Evolutionary conservation across 176 grass and related monocot genomes (phyloP).

Genomic region (Oryza punctata): DNA sequence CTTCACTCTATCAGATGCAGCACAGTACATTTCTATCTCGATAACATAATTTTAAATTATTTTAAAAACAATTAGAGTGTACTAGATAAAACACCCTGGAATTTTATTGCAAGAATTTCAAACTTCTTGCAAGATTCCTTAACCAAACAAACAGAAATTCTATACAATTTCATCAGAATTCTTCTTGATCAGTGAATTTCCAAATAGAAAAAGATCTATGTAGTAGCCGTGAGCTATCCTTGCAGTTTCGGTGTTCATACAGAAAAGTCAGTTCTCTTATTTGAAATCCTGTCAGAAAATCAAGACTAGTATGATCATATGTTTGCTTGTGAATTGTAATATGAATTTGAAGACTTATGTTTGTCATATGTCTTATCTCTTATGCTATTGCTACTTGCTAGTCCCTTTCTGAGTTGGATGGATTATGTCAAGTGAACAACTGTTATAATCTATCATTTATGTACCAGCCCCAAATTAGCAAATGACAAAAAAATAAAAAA

Average conservation of each 20-base stretch:
- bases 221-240: neutral
- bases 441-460: neutral
- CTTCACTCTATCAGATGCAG: too few species aligned
- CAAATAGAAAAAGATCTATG: neutral
- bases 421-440: conserved; percentile 24
- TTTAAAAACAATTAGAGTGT: neutral
- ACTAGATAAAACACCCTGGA: neutral
- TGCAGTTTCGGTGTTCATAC: neutral
- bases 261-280: neutral
- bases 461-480: neutral
- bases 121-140: neutral
- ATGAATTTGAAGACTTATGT: conserved; percentile 5
- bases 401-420: neutral
- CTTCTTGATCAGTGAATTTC: conserved; percentile 2
- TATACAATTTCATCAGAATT: neutral
- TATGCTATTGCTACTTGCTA: neutral
- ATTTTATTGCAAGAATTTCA: conserved; percentile 18
- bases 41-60: too few species aligned
- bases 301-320: neutral
- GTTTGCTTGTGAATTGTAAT: neutral
- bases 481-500: neutral
- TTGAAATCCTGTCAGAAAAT: neutral
- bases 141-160: neutral
- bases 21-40: too few species aligned
- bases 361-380: neutral